Base-by-base conservation (phyloP, 2,329 filamentous ascomycete genomes). In the Colletotrichum sp. region DNA sequence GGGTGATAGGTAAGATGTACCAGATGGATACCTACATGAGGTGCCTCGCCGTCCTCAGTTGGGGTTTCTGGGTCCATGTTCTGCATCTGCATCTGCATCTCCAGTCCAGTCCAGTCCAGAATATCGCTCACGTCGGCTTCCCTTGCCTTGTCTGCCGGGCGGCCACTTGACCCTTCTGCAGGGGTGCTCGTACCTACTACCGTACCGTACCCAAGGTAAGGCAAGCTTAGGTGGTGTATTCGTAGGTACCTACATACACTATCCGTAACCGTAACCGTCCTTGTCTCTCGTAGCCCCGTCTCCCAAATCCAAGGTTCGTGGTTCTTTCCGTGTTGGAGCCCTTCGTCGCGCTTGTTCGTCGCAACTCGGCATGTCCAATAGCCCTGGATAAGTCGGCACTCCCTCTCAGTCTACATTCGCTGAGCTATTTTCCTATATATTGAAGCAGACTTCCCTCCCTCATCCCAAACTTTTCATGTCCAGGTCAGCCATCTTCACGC, bases 331-430 rank as follows among this genome's bases (percentile, higher is more conserved):
- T 48, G 43, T 64, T 56, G 55, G 55, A 55, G 38, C 48, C 69
- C 55, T 58, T 48, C 43, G 9, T 32, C 21, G 43, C 34, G 63
- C 48, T 34, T 30, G 64, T 63, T 66, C 55, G 48, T 58, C 28
- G 26, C 43, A 48, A 63, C n/a, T 48, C 55, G n/a, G 30, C 28
- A 36, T 55, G 62, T 56, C 38, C 38, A 67, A 66, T 13, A 48
- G 58, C 32, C n/a, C 43, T 74, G 68, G 72, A 71, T 71, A 65
- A 71, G 30, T 74, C 61, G 72, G 68, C 68, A 66, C 36, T 38
- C 52, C 12, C 24, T 24, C 26, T 34, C 28, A 30, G 24, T 68
- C 24, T 71, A 59, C 67, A 21, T 30, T 21, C 21, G 30, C 32
- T n/a, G 32, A 13, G n/a, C 24, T 24, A 43, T 26, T 72, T 28